A percentile compares a stretch with the other conserved stretches of the same genome.
phyloP scores from a whole-genome alignment of 768 basidiomycete species.

The Boletus rufocinnamomeus region DNA sequence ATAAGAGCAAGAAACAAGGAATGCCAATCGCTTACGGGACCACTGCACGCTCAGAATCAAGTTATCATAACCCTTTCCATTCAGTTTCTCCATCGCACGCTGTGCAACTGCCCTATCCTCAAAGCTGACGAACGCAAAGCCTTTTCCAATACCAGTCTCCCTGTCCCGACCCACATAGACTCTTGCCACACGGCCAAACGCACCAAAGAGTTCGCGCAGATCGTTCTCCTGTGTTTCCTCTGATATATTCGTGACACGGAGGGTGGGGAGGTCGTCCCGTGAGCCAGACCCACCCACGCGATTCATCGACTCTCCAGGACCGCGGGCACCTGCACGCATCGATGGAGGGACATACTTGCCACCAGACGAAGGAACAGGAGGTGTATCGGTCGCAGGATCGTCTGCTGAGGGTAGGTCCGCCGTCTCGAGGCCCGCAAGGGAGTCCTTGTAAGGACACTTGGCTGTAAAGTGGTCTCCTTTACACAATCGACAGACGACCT shows the following conservation, averaged over 20 bases:
- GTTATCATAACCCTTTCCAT: conserved; percentile 92
- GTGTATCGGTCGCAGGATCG: conserved; percentile 38
- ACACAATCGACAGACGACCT: conserved; percentile 90
- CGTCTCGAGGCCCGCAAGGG: conserved; percentile 74
- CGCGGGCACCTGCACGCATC: conserved; percentile 72
- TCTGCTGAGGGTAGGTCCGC: conserved; percentile 43
- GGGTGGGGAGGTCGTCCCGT: conserved; percentile 92
- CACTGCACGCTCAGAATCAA: conserved; percentile 74
- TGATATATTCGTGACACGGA: conserved; percentile 96
- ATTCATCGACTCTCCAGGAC: conserved; percentile 74
- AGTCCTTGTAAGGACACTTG: conserved; percentile 98
- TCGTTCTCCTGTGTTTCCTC: conserved; percentile 96
- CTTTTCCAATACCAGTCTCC: conserved; percentile 93
- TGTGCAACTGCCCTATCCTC: conserved; percentile 80
- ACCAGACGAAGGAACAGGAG: conserved; percentile 41
- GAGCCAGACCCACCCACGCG: conserved; percentile 45
- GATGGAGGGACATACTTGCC: conserved; percentile 96
- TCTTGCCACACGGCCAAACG: conserved; percentile 82
- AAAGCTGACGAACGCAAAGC: conserved; percentile 97
- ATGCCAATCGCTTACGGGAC: conserved; percentile 50
- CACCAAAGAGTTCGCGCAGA: conserved; percentile 85
- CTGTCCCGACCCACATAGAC: conserved; percentile 95
- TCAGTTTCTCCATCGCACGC: conserved; percentile 86
- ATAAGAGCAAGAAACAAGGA: background rate
- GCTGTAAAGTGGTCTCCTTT: conserved; percentile 98